A percentile compares a stretch with the other conserved stretches of the same genome.
phyloP scores from a whole-genome alignment of 495 filamentous ascomycete species.

The Xylaria curta region DNA sequence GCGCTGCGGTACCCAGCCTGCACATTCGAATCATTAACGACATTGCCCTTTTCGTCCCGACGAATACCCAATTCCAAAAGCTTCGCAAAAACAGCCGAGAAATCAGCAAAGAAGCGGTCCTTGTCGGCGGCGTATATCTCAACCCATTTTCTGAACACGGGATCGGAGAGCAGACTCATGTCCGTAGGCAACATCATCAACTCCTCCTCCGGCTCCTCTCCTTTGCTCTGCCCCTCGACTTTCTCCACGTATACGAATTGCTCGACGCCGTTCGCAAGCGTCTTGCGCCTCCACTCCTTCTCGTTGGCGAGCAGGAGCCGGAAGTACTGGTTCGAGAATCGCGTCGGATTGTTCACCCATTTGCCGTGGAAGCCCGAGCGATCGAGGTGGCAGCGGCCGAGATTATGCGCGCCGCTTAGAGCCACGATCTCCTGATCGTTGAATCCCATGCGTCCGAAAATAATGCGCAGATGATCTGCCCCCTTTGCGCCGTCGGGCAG shows the following conservation, averaged over 20 bases:
- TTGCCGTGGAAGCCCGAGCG: slow-evolving; percentile 66
- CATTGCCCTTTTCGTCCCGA: slow-evolving; percentile 56
- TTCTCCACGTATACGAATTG: slow-evolving; percentile 67
- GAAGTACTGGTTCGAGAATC: slow-evolving; percentile 70
- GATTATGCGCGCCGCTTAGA: slow-evolving; percentile 64
- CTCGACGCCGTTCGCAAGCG: slow-evolving; percentile 56
- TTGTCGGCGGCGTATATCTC: slow-evolving; percentile 65
- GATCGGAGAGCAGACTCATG: slow-evolving; percentile 48
- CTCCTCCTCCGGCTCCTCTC: slow-evolving; percentile 52
- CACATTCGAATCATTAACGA: slow-evolving; percentile 60
- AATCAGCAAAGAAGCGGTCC: slow-evolving; percentile 67
- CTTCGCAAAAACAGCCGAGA: slow-evolving; percentile 66
- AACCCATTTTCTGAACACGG: slow-evolving; percentile 55
- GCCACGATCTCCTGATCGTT: slow-evolving; percentile 69
- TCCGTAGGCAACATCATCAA: slow-evolving; percentile 64
- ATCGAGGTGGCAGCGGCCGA: slow-evolving; percentile 66
- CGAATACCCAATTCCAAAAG: slow-evolving; percentile 65
- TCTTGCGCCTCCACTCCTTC: slow-evolving; percentile 58
- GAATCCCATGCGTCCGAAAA: slow-evolving; percentile 72
- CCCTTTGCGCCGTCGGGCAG: slow-evolving; percentile 66
- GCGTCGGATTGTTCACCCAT: slow-evolving; percentile 69
- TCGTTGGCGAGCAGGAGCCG: slow-evolving; percentile 59
- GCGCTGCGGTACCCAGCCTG: slow-evolving; percentile 63
- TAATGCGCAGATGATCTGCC: slow-evolving; percentile 61
- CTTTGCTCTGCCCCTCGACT: slow-evolving; percentile 47